Percentiles rank a stretch among this genome's conserved stretches.
phyloP scores from a whole-genome alignment of 208 protist species.

The Phytomonas sp. region DNA sequence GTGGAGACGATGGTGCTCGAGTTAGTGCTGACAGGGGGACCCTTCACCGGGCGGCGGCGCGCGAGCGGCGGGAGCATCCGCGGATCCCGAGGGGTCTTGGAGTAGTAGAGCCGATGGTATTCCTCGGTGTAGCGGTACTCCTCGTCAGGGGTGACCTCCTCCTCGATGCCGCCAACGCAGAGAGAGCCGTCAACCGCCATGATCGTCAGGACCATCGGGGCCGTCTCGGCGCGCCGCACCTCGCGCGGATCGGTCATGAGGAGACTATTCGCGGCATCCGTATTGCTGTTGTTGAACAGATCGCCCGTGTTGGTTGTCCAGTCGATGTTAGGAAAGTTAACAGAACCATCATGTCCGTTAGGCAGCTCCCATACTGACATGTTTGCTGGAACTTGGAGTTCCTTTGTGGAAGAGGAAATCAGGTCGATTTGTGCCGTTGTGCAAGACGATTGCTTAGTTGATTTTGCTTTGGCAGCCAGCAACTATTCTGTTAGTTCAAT shows the following conservation, averaged over 20 bases:
- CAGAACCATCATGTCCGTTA: neutral
- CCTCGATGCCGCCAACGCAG: constrained; percentile 29
- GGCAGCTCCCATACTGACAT: neutral
- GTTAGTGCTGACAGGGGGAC: constrained; percentile 13
- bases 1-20: neutral
- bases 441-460: neutral
- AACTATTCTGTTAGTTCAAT: neutral
- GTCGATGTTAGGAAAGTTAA: constrained; percentile 10
- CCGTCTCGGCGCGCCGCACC: constrained; percentile 63
- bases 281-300: constrained; percentile 23
- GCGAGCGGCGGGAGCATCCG: constrained; percentile 72
- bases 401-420: neutral
- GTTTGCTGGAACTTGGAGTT: neutral
- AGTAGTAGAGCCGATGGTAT: constrained; percentile 76
- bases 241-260: constrained; percentile 49
- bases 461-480: neutral
- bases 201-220: constrained; percentile 67
- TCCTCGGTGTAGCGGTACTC: constrained; percentile 79
- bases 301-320: constrained; percentile 14
- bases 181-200: constrained; percentile 41
- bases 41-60: constrained; percentile 19
- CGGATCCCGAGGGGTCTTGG: constrained; percentile 67
- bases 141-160: constrained; percentile 46
- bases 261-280: constrained; percentile 13
- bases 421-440: neutral